Base-by-base conservation (phyloP, 1,284 basidiomycete species). In the Pulchroboletus neoregius region DNA sequence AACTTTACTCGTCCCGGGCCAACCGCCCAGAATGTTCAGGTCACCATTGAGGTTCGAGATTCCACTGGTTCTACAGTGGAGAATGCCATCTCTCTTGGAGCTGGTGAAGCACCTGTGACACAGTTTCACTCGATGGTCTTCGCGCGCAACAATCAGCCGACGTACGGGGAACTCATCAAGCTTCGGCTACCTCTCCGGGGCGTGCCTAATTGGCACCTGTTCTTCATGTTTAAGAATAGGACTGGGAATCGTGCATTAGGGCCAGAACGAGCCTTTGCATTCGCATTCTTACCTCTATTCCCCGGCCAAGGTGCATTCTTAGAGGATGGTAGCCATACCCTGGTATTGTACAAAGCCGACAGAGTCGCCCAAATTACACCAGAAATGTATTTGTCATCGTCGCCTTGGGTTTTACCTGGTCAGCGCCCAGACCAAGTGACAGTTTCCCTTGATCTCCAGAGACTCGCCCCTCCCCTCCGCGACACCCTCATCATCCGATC, bases 91-190 rank as follows among this genome's bases (percentile, higher is more conserved):
- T 87, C 84, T 23, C 80, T 87, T 49, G 95, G 94, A 15, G 83
- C 87, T 42, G 92, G 94, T 22, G 94, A 97, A 62, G 80, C 86
- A 0, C 72, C 79, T 6, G 74, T 91, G 47, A 81, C 86, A 0
- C 80, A 87, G 46, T 97, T 91, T 67, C 79, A 93, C 63, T 95
- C 92, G 9, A 86, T 94, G 71, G 90, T 97, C 18, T 94, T 94
- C 68, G 77, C 84, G 56, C 80, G 87, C 38, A 92, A 87, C 61
- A 85, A 82, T 52, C 82, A 87, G 55, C 91, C 92, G 4, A 95
- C 91, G 0, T 98, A 87, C 67, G 92, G 92, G 33, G 95, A 98
- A 67, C 77, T 98, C 34, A 78, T 97, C 70, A 98, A 97, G 67
- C 71, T 99, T 15, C 79, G 80, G 43, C 69, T 98, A 5, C 87